Conservation (phyloP, 106 monocot species). For the Dioscorea alata region DNA sequence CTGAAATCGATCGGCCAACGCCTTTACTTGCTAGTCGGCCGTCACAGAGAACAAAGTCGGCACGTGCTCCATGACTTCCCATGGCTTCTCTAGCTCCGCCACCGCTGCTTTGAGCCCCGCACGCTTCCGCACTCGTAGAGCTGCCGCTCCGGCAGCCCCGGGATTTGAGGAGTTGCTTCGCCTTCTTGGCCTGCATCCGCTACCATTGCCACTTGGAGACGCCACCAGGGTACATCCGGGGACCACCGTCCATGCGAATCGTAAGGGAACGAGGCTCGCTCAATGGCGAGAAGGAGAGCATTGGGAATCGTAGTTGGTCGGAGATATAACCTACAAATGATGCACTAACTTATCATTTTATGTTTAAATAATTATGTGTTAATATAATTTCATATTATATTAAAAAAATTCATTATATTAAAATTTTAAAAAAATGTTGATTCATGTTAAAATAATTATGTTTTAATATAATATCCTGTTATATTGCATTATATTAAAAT, state of each 20-base stretch:
- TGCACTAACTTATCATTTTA: too few relatives aligned
- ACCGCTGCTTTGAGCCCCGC: conserved; percentile 68
- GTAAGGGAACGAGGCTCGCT: conserved; percentile 4
- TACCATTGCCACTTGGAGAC: conserved; percentile 99
- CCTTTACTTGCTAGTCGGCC: conserved; percentile 87
- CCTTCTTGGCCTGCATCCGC: conserved; percentile 93
- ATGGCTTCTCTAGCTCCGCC: conserved; percentile 76
- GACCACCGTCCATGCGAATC: conserved; percentile 86
- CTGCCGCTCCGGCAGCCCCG: conserved; percentile 81
- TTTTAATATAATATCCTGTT: too few relatives aligned
- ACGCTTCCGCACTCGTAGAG: conserved; percentile 93
- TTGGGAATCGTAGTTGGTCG: neutral
- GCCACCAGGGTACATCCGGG: conserved; percentile 87
- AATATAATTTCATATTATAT: too few relatives aligned
- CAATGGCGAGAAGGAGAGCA: neutral
- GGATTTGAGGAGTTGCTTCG: conserved; percentile 90
- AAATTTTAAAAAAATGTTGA: too few relatives aligned
- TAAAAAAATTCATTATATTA: too few relatives aligned
- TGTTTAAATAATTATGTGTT: too few relatives aligned
- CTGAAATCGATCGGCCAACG: conserved; percentile 82
- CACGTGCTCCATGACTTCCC: conserved; percentile 65
- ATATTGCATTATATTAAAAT: too few relatives aligned
- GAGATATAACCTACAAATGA: too few relatives aligned
- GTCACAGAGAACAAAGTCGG: conserved; percentile 67
- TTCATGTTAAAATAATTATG: too few relatives aligned